These are phyloP conservation scores for Piedraia hortae DNA, from an alignment of 2,329 filamentous ascomycete species.

Conservation along the genomic window DNA sequence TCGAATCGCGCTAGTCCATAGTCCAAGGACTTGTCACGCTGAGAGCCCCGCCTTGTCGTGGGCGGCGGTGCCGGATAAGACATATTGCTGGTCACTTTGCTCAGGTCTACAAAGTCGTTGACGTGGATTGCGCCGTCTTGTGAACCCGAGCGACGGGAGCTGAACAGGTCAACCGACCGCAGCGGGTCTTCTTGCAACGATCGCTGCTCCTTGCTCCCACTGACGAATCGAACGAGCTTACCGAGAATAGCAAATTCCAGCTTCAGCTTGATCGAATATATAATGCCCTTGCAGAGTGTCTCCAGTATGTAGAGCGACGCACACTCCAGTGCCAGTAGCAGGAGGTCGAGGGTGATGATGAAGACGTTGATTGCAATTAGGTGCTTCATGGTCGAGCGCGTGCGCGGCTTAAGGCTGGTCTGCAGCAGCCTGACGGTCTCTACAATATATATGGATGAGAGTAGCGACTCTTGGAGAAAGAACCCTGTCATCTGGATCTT, in stretches of 20 bases:
- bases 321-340: conserved; percentile 10
- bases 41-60: too few species aligned
- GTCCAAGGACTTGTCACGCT: background rate
- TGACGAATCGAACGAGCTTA: conserved; percentile 3
- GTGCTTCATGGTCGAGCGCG: too few species aligned
- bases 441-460: conserved; percentile 1
- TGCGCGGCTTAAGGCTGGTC: too few species aligned
- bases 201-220: background rate
- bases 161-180: too few species aligned
- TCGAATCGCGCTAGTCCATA: background rate
- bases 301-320: conserved; percentile 8
- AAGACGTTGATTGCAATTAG: conserved; percentile 12
- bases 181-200: too few species aligned
- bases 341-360: conserved; percentile 12
- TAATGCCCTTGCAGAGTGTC: conserved; percentile 12
- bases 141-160: too few species aligned
- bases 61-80: conserved; percentile 1
- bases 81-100: conserved; percentile 2
- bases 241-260: conserved; percentile 6
- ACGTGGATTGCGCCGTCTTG: too few species aligned
- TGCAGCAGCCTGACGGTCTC: background rate
- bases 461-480: background rate
- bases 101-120: conserved; percentile 4
- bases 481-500: conserved; percentile 1
- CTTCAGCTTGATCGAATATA: conserved; percentile 7